These are phyloP conservation scores for Komagataella ulmi DNA, from an alignment of 805 yeast genomes.

Conservation along the genomic window DNA sequence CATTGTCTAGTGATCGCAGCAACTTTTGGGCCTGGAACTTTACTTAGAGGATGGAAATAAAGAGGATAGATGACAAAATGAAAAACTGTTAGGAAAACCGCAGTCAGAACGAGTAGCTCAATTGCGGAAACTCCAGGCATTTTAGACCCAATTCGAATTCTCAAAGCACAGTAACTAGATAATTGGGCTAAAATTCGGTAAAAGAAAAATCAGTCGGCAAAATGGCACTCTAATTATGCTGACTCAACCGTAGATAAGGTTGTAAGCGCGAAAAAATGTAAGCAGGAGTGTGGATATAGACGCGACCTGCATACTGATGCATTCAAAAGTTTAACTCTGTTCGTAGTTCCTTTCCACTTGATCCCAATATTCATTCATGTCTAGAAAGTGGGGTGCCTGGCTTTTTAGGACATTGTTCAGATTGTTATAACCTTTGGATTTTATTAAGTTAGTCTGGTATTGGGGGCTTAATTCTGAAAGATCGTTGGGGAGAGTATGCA, in stretches of 20 bases:
- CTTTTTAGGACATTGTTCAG: not conserved
- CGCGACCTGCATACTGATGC: not conserved
- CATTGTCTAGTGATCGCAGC: conserved; percentile 30
- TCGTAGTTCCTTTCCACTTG: not conserved
- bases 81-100: not conserved
- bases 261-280: not conserved
- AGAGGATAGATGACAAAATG: conserved; percentile 27
- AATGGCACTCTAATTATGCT: not conserved
- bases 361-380: not conserved
- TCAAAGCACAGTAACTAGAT: not conserved
- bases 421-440: not conserved
- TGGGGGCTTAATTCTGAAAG: not conserved
- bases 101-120: not conserved
- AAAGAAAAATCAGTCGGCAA: not conserved
- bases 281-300: not conserved
- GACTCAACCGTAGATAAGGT: not conserved
- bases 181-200: no score
- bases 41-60: conserved; percentile 30
- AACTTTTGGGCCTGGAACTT: conserved; percentile 45
- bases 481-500: not conserved
- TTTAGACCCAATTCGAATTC: not conserved
- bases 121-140: not conserved
- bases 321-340: not conserved
- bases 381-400: not conserved
- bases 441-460: not conserved